These are phyloP conservation scores for Westerdykella sp. DNA, from an alignment of 2,329 filamentous ascomycete genomes.

Conservation along the genomic window DNA sequence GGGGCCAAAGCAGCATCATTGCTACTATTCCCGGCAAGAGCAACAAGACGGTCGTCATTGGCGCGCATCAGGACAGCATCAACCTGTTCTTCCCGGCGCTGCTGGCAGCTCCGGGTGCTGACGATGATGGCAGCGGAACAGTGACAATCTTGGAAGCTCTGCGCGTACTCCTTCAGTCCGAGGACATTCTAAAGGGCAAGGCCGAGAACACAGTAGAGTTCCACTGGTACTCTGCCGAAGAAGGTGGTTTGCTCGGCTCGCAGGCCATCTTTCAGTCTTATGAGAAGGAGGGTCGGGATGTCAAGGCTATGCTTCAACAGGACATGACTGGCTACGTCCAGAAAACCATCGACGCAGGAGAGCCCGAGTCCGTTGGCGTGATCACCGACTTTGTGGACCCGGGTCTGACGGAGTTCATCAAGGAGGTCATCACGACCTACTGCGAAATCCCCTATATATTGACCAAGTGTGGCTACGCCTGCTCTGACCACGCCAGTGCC, in stretches of 20 bases:
- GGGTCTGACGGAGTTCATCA: conserved; percentile 77
- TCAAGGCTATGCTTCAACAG: conserved; percentile 96
- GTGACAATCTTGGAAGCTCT: conserved; percentile 91
- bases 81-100: conserved; percentile 79
- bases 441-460: conserved; percentile 78
- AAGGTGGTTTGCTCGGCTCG: conserved; percentile 76
- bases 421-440: conserved; percentile 74
- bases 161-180: conserved; percentile 65
- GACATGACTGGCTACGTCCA: conserved; percentile 84
- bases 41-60: conserved; percentile 76
- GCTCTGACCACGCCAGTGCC: conserved; percentile 66
- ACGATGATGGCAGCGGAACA: conserved; percentile 85
- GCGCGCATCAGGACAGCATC: conserved; percentile 89
- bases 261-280: conserved; percentile 82
- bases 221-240: conserved; percentile 90
- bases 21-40: conserved; percentile 79
- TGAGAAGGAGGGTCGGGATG: conserved; percentile 61
- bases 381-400: conserved; percentile 85
- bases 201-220: conserved; percentile 85
- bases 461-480: conserved; percentile 82
- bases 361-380: conserved; percentile 77
- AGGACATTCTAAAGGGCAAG: conserved; percentile 61
- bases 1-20: conserved; percentile 84
- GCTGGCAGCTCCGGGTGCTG: conserved; percentile 77
- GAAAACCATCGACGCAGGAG: conserved; percentile 69